Evolutionary conservation across 2,329 filamentous ascomycete species (phyloP), one percentile per base, ranked within the genome.

Genomic region (Ascochyta rabiei): DNA sequence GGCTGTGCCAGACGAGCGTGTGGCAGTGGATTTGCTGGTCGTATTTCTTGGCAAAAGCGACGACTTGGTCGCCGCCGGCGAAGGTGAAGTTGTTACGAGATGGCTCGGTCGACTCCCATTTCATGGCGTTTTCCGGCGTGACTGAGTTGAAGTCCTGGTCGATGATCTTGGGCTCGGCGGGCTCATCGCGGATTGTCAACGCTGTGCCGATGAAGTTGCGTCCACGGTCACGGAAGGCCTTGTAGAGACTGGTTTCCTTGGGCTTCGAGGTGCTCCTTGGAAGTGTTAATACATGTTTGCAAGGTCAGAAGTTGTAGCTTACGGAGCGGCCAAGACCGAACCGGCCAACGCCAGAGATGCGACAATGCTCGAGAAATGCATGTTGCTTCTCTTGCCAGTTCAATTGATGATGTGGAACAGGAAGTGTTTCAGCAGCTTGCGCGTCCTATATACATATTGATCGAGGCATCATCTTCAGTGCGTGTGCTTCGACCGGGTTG

Each of bases 1-100:
- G 75, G 34, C 63, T 71, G 61, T 78, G 69, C 77, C 77, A 79
- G 3, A 79, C 74, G 5, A 77, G 63, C 8, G 62, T 77, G 57
- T 79, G 76, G 68, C 77, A 79, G 40, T 75, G 65, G 6, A 74
- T 54, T 12, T 67, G 55, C 41, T 74, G 67, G 24, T 71, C 65
- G 59, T 77, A 72, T 44, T 69, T 64, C 41, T 61, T 60, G 0
- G 75, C 75, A 30, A 73, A 72, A 10, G 70, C 62, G 19, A 68
- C 67, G 39, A 74, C 68, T 9, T 61, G 65, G 49, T 78, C 76
- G 16, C 70, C 73, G 26, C 70, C 70, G 3, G 60, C 61, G 40
- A 73, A 76, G n/a, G 70, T 74, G 61, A 77, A 78, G 48, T 70
- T 71, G 55, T 67, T 66, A 2, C 69, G 73, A 8, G 66, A 64